These are phyloP conservation scores for Westerdykella ornata DNA, from an alignment of 2,329 filamentous ascomycete species.

Conservation along the genomic window DNA sequence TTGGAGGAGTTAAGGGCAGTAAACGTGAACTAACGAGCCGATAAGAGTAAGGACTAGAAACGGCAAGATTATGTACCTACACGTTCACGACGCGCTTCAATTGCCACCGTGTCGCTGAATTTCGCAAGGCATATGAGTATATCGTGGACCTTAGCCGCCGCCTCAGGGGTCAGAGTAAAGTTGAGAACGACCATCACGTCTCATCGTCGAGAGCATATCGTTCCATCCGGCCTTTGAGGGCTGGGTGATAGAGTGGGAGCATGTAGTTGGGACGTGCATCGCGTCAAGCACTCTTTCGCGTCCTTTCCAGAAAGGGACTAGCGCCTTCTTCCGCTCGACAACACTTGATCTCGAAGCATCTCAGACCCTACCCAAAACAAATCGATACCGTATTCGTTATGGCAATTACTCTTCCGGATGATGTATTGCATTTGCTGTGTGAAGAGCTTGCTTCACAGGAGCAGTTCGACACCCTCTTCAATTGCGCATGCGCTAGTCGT, in stretches of 20 bases:
- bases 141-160: constrained; percentile 64
- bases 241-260: no score
- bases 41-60: constrained; percentile 15
- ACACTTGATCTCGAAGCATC: not conserved
- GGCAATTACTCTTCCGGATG: constrained; percentile 45
- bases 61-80: constrained; percentile 38
- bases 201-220: constrained; percentile 4
- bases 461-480: constrained; percentile 57
- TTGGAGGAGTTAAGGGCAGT: constrained; percentile 74
- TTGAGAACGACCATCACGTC: constrained; percentile 48
- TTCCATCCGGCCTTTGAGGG: no score
- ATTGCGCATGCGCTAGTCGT: constrained; percentile 51
- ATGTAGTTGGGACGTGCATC: no score
- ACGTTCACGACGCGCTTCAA: constrained; percentile 64
- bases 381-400: constrained; percentile 8
- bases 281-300: not conserved
- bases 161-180: constrained; percentile 69
- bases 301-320: not conserved
- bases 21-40: constrained; percentile 51
- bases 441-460: constrained; percentile 50
- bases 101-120: constrained; percentile 71
- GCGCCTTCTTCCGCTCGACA: not conserved
- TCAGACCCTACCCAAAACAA: not conserved
- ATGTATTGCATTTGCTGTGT: constrained; percentile 56
- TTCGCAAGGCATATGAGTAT: constrained; percentile 67